Percentiles rank a stretch among this genome's conserved stretches.
phyloP scores from a whole-genome alignment of 2,329 filamentous ascomycete species.

The Apiospora rasikravindrae region DNA sequence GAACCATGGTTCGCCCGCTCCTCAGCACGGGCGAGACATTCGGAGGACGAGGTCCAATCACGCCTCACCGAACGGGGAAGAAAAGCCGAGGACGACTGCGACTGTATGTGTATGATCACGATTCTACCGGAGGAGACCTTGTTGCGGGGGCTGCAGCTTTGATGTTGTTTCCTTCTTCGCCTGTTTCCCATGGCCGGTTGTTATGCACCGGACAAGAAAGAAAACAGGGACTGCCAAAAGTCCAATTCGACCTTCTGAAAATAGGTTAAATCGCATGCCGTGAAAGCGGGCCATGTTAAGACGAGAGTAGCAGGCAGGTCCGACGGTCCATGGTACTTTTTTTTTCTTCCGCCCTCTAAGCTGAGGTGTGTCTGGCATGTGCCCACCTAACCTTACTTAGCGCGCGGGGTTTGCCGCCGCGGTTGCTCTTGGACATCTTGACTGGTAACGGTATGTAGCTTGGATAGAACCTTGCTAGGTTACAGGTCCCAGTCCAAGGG shows the following conservation, averaged over 20 bases:
- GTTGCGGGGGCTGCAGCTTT: conserved; percentile 7
- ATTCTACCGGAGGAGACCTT: conserved; percentile 14
- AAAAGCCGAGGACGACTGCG: not conserved
- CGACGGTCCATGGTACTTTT: not conserved
- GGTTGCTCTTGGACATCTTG: not conserved
- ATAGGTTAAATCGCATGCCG: not conserved
- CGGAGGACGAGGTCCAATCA: not conserved
- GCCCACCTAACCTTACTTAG: not conserved
- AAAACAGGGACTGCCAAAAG: not conserved
- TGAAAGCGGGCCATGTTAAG: conserved; percentile 7
- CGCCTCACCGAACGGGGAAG: conserved; percentile 5
- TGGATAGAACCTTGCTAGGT: not conserved
- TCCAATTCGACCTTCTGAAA: not conserved
- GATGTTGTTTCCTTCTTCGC: not conserved
- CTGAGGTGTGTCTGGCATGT: conserved; percentile 1
- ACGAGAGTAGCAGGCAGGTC: not conserved
- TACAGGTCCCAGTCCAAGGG: not conserved
- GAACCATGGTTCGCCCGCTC: not conserved
- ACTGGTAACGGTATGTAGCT: not conserved
- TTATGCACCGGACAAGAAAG: not conserved
- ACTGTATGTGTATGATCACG: conserved; percentile 11
- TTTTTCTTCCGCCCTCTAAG: not conserved
- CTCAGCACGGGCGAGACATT: not conserved
- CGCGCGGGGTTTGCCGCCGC: conserved; percentile 8
- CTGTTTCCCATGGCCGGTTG: not conserved